Percentiles rank a stretch among this genome's conserved stretches.
These are phyloP conservation scores for Magnaporthiopsis rhizophila DNA, from an alignment of 2,329 filamentous ascomycete species.

Conservation along the genomic window DNA sequence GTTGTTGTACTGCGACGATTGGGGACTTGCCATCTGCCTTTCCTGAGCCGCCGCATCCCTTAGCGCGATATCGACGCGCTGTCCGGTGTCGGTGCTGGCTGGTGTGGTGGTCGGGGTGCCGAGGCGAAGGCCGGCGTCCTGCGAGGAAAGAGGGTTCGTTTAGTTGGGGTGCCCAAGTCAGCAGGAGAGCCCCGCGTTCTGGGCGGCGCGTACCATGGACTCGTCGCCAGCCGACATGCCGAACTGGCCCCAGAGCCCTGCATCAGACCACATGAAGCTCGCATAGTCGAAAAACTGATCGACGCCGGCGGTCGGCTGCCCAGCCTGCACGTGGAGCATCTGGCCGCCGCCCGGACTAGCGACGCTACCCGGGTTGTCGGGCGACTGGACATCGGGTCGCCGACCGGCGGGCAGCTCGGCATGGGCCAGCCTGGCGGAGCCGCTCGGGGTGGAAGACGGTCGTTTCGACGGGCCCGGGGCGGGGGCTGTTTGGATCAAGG, in stretches of 20 bases:
- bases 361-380: background rate
- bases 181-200: background rate
- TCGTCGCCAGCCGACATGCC: slow-evolving; percentile 9
- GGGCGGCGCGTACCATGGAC: background rate
- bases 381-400: background rate
- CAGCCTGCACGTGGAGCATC: background rate
- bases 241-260: slow-evolving; percentile 26
- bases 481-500: background rate
- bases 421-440: background rate
- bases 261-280: slow-evolving; percentile 39
- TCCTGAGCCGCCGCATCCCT: background rate
- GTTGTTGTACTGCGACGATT: background rate
- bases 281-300: slow-evolving; percentile 39
- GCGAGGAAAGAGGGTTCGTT: background rate
- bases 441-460: background rate
- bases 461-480: background rate
- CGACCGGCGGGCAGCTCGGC: background rate
- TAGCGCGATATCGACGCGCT: background rate
- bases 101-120: background rate
- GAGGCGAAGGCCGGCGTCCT: background rate
- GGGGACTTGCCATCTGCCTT: background rate
- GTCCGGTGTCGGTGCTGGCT: background rate
- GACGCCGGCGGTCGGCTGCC: slow-evolving; percentile 16
- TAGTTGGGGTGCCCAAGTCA: background rate
- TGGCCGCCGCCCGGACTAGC: background rate